phyloP scores from a whole-genome alignment of 1,284 basidiomycete species.

The Irpex sp. region DNA sequence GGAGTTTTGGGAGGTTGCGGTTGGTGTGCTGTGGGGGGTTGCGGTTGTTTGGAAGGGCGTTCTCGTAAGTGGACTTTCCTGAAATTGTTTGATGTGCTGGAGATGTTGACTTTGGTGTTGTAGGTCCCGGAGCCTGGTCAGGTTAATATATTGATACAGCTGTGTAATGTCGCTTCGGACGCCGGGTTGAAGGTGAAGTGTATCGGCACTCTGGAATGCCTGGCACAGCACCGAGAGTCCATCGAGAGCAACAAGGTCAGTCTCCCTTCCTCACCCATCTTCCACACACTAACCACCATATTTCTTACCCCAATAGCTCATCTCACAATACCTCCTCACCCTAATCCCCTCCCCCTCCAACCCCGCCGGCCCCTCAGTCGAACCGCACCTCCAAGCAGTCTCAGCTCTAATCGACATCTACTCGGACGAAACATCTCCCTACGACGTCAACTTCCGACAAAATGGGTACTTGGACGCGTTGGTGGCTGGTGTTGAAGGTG shows the following conservation, averaged over 20 bases:
- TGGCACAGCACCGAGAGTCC: conserved; percentile 67
- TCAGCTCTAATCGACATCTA: conserved; percentile 94
- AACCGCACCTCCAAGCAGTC: conserved; percentile 76
- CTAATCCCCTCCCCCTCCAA: conserved; percentile 40
- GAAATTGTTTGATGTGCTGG: too few relatives aligned
- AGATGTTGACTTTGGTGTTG: background rate
- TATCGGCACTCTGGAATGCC: conserved; percentile 78
- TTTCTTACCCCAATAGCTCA: conserved; percentile 39
- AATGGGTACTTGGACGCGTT: conserved; percentile 37
- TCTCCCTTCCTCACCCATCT: background rate
- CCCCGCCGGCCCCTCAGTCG: conserved; percentile 46
- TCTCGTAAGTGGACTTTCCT: conserved; percentile 38
- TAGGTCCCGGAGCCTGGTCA: conserved; percentile 58
- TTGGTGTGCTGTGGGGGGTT: conserved; percentile 78
- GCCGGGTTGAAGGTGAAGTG: conserved; percentile 65
- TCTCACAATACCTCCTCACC: conserved; percentile 66
- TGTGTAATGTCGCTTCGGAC: conserved; percentile 55
- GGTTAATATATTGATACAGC: conserved; percentile 61
- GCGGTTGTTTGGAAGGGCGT: conserved; percentile 65
- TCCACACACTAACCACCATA: background rate
- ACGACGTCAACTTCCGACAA: conserved; percentile 79
- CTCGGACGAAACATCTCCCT: conserved; percentile 83
- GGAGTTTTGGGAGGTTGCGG: conserved; percentile 70
- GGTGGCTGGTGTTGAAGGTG: conserved; percentile 37
- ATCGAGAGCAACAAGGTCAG: conserved; percentile 65